Base-by-base conservation (phyloP, 345 rosid species). In the Conringia planisiliqua region DNA sequence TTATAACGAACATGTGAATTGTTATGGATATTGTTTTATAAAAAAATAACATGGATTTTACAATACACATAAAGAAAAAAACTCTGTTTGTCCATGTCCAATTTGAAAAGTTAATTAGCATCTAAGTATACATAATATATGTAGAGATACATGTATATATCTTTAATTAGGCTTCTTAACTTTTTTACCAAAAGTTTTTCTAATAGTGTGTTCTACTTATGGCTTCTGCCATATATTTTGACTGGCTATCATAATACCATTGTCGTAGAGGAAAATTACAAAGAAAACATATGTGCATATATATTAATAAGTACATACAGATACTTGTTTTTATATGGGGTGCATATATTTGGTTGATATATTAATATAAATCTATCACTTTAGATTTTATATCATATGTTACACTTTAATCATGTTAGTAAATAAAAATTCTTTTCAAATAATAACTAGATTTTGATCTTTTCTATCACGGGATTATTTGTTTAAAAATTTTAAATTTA, bases 161-260 rank as follows among this genome's bases (percentile, higher is more conserved):
- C 4, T 27, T 3, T 32, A 32, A 46, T 73, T 73, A 42, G 77
- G 71, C 58, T 30, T 66, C 77, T 66, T 44, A 65, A 73, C 58
- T 50, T 65, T 64, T 54, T 42, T 43, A 46, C 9, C 10, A 7
- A 5, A 18, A 6, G 4, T 12, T 39, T 27, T 10, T 40, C 59
- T 24, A 60, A 35, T 22, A 60, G 17, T 71, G 3, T 47, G 46
- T 58, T 70, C 52, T 44, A 71, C 55, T 70, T 67, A 61, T 20
- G 35, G n/a, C 57, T 18, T 51, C 24, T 51, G n/a, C n/a, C 8
- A 9, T 62, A 14, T 38, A 43, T 72, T 39, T 51, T 63, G 13
- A 52, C 40, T 72, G 38, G 11, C 29, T 39, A 38, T 47, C 38
- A 11, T 48, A 46, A 60, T 35, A 60, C 74, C 3, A 33, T 30